Evolutionary conservation across 2,329 filamentous ascomycete genomes (phyloP).

Genomic region (Escovopsis weberi): DNA sequence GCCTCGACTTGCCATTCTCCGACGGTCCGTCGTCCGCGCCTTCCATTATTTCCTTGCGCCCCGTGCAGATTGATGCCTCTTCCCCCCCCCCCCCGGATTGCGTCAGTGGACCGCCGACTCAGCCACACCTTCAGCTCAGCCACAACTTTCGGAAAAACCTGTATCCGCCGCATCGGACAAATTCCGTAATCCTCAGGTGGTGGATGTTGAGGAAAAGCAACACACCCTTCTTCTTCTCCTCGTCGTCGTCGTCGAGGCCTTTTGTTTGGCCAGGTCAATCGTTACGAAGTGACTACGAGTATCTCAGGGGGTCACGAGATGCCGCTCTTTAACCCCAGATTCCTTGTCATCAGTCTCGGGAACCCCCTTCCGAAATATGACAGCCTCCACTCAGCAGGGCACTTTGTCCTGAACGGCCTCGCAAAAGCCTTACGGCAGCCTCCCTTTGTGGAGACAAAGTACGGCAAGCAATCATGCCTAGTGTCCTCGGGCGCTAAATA

Average conservation of each 20-base stretch:
- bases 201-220: too few relatives aligned
- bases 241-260: too few relatives aligned
- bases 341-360: constrained; percentile 77
- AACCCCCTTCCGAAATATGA: constrained; percentile 64
- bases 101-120: too few relatives aligned
- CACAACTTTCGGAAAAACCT: too few relatives aligned
- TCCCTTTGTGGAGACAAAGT: constrained; percentile 29
- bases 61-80: constrained; percentile 1
- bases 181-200: too few relatives aligned
- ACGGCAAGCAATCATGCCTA: constrained; percentile 37
- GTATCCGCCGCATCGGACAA: too few relatives aligned
- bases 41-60: constrained; percentile 7
- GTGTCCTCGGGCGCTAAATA: constrained; percentile 36
- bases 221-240: too few relatives aligned
- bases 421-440: constrained; percentile 31
- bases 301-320: neutral
- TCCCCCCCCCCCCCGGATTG: neutral
- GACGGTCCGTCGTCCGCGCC: constrained; percentile 9
- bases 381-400: constrained; percentile 78
- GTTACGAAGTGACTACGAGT: too few relatives aligned
- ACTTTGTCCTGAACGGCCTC: constrained; percentile 55
- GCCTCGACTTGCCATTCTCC: neutral
- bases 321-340: constrained; percentile 27
- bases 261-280: too few relatives aligned
- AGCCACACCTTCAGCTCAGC: too few relatives aligned